Evolutionary conservation across 163 green algal genomes (phyloP).

Genomic region (Scenedesmus sp.): DNA sequence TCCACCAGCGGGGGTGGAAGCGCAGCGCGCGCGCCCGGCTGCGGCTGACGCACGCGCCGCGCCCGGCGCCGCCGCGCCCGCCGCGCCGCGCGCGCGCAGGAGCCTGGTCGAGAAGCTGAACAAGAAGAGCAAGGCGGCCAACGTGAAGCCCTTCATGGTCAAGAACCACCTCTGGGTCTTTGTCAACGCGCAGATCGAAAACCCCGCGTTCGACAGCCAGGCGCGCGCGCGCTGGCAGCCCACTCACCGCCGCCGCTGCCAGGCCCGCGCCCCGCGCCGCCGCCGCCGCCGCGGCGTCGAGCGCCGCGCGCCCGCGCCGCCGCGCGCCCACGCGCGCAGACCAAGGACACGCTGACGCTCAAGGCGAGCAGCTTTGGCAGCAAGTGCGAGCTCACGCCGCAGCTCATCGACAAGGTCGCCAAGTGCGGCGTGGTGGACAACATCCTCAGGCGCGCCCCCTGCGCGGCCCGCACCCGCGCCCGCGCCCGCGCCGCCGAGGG

Average conservation of each 20-base stretch:
- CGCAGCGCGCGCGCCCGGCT: no score
- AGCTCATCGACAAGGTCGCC: conserved; percentile 91
- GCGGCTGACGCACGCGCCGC: no score
- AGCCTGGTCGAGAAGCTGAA: conserved; percentile 82
- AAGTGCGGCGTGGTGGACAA: conserved; percentile 90
- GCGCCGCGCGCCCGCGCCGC: neutral
- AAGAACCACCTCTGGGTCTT: conserved; percentile 99
- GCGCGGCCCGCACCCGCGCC: no score
- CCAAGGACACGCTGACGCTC: conserved; percentile 98
- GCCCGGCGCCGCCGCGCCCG: no score
- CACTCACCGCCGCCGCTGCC: neutral
- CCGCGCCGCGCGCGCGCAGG: conserved; percentile 1
- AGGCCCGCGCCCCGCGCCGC: no score
- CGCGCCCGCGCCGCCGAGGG: no score
- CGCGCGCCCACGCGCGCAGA: conserved; percentile 70
- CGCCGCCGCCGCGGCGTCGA: no score
- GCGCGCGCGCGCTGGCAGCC: conserved; percentile 40
- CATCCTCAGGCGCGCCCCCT: no score
- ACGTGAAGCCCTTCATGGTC: conserved; percentile 97
- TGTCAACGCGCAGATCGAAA: conserved; percentile 97
- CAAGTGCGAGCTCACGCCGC: conserved; percentile 87
- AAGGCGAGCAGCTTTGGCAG: conserved; percentile 92
- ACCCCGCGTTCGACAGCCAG: conserved; percentile 98
- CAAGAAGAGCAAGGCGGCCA: conserved; percentile 95
- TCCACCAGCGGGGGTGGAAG: no score